A percentile compares a stretch with the other conserved stretches of the same genome.
phyloP scores from a whole-genome alignment of 164 flowering plant genomes.

The Magnolia officinalis region DNA sequence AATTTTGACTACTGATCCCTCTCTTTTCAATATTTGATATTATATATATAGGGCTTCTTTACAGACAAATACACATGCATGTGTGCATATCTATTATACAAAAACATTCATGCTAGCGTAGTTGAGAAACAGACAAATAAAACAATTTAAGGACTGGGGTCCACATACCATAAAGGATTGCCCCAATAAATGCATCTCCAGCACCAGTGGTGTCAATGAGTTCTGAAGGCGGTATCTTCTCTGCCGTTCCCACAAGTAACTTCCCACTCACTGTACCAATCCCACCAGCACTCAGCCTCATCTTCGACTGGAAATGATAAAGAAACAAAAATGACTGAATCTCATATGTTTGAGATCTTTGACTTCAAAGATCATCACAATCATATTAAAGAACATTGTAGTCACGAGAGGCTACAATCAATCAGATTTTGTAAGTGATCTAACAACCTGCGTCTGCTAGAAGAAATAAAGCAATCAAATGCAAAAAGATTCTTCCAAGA shows the following conservation, averaged over 20 bases:
- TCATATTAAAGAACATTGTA: not conserved
- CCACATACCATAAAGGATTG: slow-evolving; percentile 65
- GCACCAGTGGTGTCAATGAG: slow-evolving; percentile 92
- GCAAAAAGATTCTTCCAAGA: not conserved
- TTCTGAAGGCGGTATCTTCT: slow-evolving; percentile 77
- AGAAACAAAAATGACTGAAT: not conserved
- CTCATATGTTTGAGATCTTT: not conserved
- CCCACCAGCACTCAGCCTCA: slow-evolving; percentile 50
- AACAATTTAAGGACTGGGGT: not conserved
- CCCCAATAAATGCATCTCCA: slow-evolving; percentile 94
- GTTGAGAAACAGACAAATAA: not conserved
- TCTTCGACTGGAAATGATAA: slow-evolving; percentile 8
- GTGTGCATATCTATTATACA: too few relatives aligned
- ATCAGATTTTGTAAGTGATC: not conserved
- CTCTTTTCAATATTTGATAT: too few relatives aligned
- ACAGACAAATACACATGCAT: too few relatives aligned
- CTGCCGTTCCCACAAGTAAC: slow-evolving; percentile 79
- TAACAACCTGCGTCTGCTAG: not conserved
- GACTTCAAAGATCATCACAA: slow-evolving; percentile 2
- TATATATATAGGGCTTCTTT: too few relatives aligned
- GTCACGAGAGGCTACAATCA: not conserved
- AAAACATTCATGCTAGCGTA: not conserved
- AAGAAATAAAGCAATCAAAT: not conserved
- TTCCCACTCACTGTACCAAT: slow-evolving; percentile 63
- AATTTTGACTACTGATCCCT: too few relatives aligned